Base-by-base conservation (phyloP, 2,329 filamentous ascomycete genomes). In the Thelonectria blattea region DNA sequence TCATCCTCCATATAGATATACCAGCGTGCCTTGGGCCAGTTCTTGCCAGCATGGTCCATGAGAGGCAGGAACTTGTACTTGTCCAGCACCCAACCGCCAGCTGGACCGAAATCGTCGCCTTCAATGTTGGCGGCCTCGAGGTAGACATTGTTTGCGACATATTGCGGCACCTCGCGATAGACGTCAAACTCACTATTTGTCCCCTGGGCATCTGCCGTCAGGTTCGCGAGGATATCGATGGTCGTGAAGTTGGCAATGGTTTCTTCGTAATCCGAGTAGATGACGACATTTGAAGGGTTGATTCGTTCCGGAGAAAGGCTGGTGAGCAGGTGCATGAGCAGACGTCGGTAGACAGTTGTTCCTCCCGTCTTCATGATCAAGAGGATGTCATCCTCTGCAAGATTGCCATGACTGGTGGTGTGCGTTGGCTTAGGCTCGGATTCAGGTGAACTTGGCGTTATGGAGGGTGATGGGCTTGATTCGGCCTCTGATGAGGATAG, bases 1-100 rank as follows among this genome's bases (percentile, higher is more conserved):
- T 70, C 68, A 42, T 70, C 68, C 42, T 69, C 68, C 65, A 66
- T 69, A 45, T 69, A 70, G 37, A 71, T 65, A 48, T 71, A 71
- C 68, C 67, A 71, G 52, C 68, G 68, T 3, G 66, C 68, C 11
- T 46, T 32, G 1, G 68, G 68, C 65, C 66, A 70, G 43, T 66
- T 64, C 20, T 43, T 22, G 8, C 68, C 68, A 1, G 68, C 68
- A 47, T 70, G 68, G 52, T 68, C 61, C 54, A 70, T 64, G 15
- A 70, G 60, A 5, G 68, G 68, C 3, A 70, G 17, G 41, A 70
- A 70, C 53, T 70, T 70, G 59, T 69, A 70, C 62, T 70, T 70
- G 65, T 70, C 68, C 27, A 70, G 61, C 39, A 68, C 67, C 68
- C 68, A 70, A 14, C 68, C 68, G 32, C 68, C 68, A 1, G 56